A percentile compares a stretch with the other conserved stretches of the same genome.
Conservation (phyloP, 345 rosid species). For the Schrenkiella parvula region DNA sequence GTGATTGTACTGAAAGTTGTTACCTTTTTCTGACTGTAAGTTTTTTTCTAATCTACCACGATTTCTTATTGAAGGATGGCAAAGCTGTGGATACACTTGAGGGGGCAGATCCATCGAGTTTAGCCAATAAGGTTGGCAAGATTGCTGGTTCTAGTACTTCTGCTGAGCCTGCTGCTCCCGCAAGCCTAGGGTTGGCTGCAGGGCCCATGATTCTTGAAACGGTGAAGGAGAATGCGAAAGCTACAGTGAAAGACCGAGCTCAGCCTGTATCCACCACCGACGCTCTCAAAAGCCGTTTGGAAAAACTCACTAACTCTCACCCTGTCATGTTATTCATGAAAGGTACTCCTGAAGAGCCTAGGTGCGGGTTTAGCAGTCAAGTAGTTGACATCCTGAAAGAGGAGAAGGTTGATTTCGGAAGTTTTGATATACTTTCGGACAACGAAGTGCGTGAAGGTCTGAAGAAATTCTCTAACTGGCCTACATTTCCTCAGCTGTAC, state of each 20-base stretch:
- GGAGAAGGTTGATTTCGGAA: constrained; percentile 75
- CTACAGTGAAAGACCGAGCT: constrained; percentile 39
- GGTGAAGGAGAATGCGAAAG: constrained; percentile 65
- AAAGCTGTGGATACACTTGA: constrained; percentile 74
- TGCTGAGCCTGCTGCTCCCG: constrained; percentile 89
- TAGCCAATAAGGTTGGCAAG: constrained; percentile 91
- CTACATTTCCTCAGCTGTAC: constrained; percentile 97
- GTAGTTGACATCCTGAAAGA: constrained; percentile 70
- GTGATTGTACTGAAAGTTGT: constrained; percentile 10
- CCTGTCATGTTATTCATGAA: constrained; percentile 93
- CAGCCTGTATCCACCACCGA: constrained; percentile 34
- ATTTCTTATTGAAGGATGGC: constrained; percentile 57
- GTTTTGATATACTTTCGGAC: constrained; percentile 73
- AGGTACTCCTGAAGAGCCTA: constrained; percentile 82
- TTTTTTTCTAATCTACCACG: background rate
- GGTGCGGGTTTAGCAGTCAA: constrained; percentile 83
- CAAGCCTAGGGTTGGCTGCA: constrained; percentile 97
- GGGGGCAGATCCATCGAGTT: constrained; percentile 93
- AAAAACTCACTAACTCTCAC: constrained; percentile 62
- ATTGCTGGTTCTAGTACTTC: constrained; percentile 58
- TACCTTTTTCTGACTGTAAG: background rate
- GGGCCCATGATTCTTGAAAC: constrained; percentile 74
- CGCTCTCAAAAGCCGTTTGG: constrained; percentile 46
- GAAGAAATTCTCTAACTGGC: constrained; percentile 97
- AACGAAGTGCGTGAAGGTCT: constrained; percentile 83